Evolutionary conservation across 2,329 filamentous ascomycete genomes (phyloP), one percentile per base, ranked within the genome.

Genomic region (Pseudogymnoascus sp.): DNA sequence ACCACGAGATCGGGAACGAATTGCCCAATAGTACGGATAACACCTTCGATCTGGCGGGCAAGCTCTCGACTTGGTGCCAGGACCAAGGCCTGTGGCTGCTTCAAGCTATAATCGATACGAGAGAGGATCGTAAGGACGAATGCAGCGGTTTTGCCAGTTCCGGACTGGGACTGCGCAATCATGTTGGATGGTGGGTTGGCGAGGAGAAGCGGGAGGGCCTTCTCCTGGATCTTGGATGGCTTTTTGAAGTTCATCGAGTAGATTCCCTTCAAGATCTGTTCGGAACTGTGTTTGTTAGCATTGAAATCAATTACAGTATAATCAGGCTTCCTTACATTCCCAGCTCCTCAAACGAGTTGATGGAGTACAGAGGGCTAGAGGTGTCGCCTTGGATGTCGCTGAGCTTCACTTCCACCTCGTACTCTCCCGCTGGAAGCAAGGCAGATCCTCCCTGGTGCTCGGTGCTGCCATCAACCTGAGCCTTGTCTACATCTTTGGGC

Each of bases 91-190:
- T 99, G 95, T 1, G 93, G 93, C 67, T 84, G 81, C 28, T 85
- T 78, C 67, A 84, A 82, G 61, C 73, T 79, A 64, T 93, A 84
- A 72, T 99, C 91, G 72, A 97, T 78, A 66, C 95, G 91, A 64
- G 90, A 90, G 42, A 99, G 83, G 65, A 96, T 89, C 65, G 96
- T 96, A 66, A 96, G 88, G 53, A 95, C 90, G 75, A 99, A 99
- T 21, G 95, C 95, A 18, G 93, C 95, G 0, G 95, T 99, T 81
- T 99, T 99, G 72, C 95, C 95, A 18, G 95, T 99, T 70, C 95
- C 95, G 1, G 95, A 99, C 76, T 99, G 95, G n/a, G 95, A 99
- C 77, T 99, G 95, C 3, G 93, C 95, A 72, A 99, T 93, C 84
- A 99, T 89, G 77, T 97, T 97, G 68, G 83, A 83, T 0, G 93